These are phyloP conservation scores for Mortierella sp. DNA, from an alignment of 371 early-diverging fungal genomes.

Conservation along the genomic window DNA sequence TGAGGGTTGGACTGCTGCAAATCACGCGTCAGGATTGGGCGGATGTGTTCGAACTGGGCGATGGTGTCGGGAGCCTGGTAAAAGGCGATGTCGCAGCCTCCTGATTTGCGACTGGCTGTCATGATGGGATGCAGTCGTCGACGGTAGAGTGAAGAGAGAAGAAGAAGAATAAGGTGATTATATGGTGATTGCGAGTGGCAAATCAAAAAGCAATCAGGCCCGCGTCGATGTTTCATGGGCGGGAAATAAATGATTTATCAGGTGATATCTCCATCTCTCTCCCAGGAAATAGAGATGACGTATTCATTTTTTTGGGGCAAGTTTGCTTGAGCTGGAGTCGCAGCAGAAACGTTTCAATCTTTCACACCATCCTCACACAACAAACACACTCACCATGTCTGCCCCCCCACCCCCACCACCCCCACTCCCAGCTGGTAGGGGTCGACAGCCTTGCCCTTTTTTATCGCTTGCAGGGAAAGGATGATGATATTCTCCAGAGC, in stretches of 20 bases:
- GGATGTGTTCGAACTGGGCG: conserved; percentile 63
- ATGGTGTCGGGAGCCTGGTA: conserved; percentile 62
- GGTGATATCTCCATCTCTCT: not conserved
- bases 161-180: not conserved
- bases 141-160: not conserved
- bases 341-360: not conserved
- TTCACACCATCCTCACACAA: not conserved
- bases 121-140: conserved; percentile 22
- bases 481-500: not conserved
- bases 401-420: conserved; percentile 49
- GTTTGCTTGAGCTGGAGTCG: not conserved
- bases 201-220: conserved; percentile 7
- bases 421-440: conserved; percentile 47
- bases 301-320: no score
- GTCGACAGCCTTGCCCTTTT: not conserved
- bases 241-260: not conserved
- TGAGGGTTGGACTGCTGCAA: conserved; percentile 47
- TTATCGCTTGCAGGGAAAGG: not conserved
- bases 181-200: not conserved
- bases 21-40: conserved; percentile 59
- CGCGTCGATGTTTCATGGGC: conserved; percentile 1
- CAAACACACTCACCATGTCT: conserved; percentile 26
- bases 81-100: conserved; percentile 56
- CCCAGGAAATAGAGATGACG: not conserved
- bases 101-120: conserved; percentile 54